Conservation (phyloP, 2,329 filamentous ascomycete genomes). For the Apiospora kogelbergensis region DNA sequence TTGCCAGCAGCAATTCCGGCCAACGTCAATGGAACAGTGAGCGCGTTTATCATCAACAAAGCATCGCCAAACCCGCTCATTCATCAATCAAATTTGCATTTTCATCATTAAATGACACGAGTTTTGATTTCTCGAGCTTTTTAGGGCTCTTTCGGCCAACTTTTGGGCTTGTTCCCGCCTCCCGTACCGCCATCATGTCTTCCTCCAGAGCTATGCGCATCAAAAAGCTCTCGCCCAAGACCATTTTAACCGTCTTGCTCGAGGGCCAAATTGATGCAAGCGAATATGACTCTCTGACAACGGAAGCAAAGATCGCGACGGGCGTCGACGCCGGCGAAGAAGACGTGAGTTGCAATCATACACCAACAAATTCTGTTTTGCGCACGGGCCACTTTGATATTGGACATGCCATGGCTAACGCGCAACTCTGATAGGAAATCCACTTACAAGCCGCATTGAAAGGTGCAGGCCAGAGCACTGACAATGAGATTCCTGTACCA, state of each 20-base stretch:
- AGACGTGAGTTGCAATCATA: slow-evolving; percentile 60
- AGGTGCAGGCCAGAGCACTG: slow-evolving; percentile 49
- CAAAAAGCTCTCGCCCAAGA: slow-evolving; percentile 92
- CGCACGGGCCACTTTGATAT: slow-evolving; percentile 10
- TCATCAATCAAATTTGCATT: slow-evolving; percentile 38
- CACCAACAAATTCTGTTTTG: slow-evolving; percentile 7
- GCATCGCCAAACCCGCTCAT: slow-evolving; percentile 26
- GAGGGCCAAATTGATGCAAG: slow-evolving; percentile 87
- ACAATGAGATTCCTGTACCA: slow-evolving; percentile 65
- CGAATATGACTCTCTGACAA: slow-evolving; percentile 83
- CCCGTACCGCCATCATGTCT: slow-evolving; percentile 48
- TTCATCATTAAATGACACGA: slow-evolving; percentile 52
- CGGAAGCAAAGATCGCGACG: slow-evolving; percentile 84
- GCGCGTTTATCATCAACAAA: slow-evolving; percentile 11
- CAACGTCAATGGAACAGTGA: slow-evolving; percentile 8
- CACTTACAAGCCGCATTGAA: slow-evolving; percentile 83
- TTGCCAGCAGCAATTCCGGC: slow-evolving; percentile 8
- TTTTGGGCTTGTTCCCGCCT: slow-evolving; percentile 33
- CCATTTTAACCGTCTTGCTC: slow-evolving; percentile 80
- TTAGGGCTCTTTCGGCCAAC: slow-evolving; percentile 52
- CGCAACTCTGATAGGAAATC: slow-evolving; percentile 66
- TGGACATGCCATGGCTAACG: slow-evolving; percentile 12
- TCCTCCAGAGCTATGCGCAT: slow-evolving; percentile 70
- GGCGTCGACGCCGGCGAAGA: slow-evolving; percentile 97
- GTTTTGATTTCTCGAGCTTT: slow-evolving; percentile 67